Evolutionary conservation across 352 stramenopile genomes (phyloP).

Genomic region (Phytophthora syringae): DNA sequence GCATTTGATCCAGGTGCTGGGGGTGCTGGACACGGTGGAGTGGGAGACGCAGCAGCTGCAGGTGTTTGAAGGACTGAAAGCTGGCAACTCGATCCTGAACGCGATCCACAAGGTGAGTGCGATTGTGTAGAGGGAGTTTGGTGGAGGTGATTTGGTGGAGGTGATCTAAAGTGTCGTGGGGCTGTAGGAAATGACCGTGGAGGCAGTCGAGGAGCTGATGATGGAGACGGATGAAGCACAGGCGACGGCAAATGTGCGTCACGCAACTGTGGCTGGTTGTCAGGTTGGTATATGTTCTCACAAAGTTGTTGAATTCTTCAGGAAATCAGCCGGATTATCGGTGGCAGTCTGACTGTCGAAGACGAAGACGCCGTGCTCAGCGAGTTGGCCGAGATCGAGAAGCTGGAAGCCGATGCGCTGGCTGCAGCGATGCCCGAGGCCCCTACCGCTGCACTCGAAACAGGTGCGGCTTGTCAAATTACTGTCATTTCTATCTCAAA

Average conservation of each 20-base stretch:
- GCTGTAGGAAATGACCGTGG: slow-evolving; percentile 83
- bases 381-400: slow-evolving; percentile 87
- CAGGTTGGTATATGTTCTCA: slow-evolving; percentile 1
- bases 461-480: slow-evolving; percentile 35
- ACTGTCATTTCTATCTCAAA: not conserved
- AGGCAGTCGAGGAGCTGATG: slow-evolving; percentile 90
- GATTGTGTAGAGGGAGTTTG: not conserved
- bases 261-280: slow-evolving; percentile 1
- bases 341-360: slow-evolving; percentile 74
- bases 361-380: slow-evolving; percentile 88
- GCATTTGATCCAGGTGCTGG: slow-evolving; percentile 86
- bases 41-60: slow-evolving; percentile 90
- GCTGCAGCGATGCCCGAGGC: slow-evolving; percentile 66
- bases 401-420: slow-evolving; percentile 64
- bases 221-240: slow-evolving; percentile 88
- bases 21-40: slow-evolving; percentile 90
- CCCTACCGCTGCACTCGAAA: slow-evolving; percentile 47
- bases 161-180: not conserved
- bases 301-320: slow-evolving; percentile 25
- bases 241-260: slow-evolving; percentile 71
- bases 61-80: slow-evolving; percentile 90
- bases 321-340: slow-evolving; percentile 89
- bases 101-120: slow-evolving; percentile 80
- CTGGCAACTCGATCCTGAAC: slow-evolving; percentile 87
- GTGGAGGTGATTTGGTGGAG: not conserved